Percentiles rank a stretch among this genome's conserved stretches.
These are phyloP conservation scores for Chlorella vulgaris DNA, from an alignment of 139 green algal genomes.

Conservation along the genomic window DNA sequence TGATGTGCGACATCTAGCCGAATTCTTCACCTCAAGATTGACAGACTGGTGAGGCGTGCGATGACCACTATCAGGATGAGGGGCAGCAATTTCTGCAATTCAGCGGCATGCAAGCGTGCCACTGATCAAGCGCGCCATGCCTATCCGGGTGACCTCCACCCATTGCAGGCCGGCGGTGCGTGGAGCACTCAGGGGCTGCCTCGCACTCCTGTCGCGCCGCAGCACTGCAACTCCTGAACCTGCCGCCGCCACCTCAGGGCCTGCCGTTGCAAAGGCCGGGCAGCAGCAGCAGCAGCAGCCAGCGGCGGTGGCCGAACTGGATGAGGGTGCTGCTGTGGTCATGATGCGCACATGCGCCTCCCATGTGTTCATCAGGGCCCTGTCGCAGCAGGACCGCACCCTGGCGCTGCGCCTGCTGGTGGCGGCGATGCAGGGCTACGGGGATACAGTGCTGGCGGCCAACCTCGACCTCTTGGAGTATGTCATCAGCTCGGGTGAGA, in stretches of 20 bases:
- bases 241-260: neutral
- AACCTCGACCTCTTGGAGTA: conserved; percentile 38
- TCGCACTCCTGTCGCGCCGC: conserved; percentile 10
- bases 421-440: neutral
- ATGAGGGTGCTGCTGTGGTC: neutral
- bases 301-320: neutral
- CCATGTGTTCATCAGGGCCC: conserved; percentile 35
- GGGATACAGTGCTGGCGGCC: conserved; percentile 17
- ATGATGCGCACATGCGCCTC: conserved; percentile 19
- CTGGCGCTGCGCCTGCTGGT: conserved; percentile 30
- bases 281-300: neutral
- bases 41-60: conserved; percentile 26
- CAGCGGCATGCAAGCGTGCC: neutral
- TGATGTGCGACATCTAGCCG: conserved; percentile 30
- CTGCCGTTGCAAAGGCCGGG: neutral
- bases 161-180: conserved; percentile 37
- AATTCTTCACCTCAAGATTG: conserved; percentile 46
- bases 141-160: too few relatives aligned
- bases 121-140: neutral
- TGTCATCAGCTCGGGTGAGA: conserved; percentile 24
- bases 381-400: conserved; percentile 16
- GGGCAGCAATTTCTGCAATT: too few relatives aligned
- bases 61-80: too few relatives aligned
- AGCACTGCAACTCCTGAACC: neutral
- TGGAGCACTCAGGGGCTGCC: conserved; percentile 42